Evolutionary conservation across 148 eudicot genomes (phyloP).

Genomic region (Pouteria glomerata): DNA sequence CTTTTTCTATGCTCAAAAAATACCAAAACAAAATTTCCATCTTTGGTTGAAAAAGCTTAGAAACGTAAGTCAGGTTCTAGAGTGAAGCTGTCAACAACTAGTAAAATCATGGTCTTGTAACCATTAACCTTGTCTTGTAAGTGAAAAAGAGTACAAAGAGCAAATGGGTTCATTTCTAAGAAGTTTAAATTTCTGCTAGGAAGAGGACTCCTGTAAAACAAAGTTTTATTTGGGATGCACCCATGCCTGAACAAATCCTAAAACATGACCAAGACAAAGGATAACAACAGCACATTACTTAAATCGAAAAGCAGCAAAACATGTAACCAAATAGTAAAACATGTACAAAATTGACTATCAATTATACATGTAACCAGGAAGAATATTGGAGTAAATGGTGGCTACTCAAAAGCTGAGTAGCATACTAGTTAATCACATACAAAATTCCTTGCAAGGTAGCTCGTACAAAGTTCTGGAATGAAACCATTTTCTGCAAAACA

Average conservation of each 20-base stretch:
- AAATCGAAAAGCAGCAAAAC: conserved; percentile 2
- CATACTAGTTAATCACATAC: conserved; percentile 40
- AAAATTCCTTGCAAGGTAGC: conserved; percentile 80
- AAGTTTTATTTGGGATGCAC: neutral
- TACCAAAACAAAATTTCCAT: too few relatives aligned
- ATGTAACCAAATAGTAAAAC: neutral
- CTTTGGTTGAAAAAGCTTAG: neutral
- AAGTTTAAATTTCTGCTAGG: too few relatives aligned
- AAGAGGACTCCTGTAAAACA: neutral
- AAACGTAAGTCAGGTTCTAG: neutral
- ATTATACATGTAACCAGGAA: neutral
- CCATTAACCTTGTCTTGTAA: neutral
- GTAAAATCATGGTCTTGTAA: neutral
- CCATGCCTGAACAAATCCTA: neutral
- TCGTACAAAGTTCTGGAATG: conserved; percentile 53
- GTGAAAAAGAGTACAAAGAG: neutral
- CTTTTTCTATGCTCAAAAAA: too few relatives aligned
- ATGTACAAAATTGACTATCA: neutral
- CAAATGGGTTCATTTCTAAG: too few relatives aligned
- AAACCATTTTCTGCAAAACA: conserved; percentile 69
- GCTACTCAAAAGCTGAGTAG: conserved; percentile 10
- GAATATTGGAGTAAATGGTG: neutral
- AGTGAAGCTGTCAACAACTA: neutral
- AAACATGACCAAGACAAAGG: neutral
- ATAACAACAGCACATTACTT: neutral